These are phyloP conservation scores for Agaricales sp. DNA, from an alignment of 1,284 basidiomycete genomes.

Conservation along the genomic window DNA sequence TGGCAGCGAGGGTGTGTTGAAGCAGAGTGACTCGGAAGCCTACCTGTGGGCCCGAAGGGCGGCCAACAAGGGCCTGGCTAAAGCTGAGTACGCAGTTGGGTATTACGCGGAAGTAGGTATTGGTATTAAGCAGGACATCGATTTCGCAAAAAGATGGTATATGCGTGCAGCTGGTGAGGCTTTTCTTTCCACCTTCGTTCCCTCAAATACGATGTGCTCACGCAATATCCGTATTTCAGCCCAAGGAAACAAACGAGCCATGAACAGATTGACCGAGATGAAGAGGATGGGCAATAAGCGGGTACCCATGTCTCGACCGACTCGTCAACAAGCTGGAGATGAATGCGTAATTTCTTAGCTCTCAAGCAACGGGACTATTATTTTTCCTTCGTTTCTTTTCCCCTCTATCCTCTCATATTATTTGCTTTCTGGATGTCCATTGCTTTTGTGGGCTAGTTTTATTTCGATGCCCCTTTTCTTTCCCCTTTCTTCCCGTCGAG, in stretches of 20 bases:
- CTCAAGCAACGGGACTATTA: neutral
- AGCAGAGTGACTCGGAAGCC: conserved; percentile 96
- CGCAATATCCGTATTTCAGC: conserved; percentile 32
- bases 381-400: neutral
- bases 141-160: conserved; percentile 97
- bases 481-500: too few species aligned
- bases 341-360: conserved; percentile 64
- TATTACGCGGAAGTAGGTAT: conserved; percentile 98
- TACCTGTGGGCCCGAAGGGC: conserved; percentile 94
- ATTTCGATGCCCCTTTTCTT: too few species aligned
- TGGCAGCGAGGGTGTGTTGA: conserved; percentile 89
- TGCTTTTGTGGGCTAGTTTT: neutral
- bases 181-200: conserved; percentile 6
- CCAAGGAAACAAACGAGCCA: conserved; percentile 90
- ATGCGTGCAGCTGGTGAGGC: conserved; percentile 90
- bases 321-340: conserved; percentile 83
- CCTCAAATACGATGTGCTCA: neutral
- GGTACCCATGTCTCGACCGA: conserved; percentile 69
- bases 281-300: conserved; percentile 71
- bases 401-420: neutral
- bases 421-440: neutral
- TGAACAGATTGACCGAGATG: conserved; percentile 91
- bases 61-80: conserved; percentile 87
- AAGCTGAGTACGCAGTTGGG: conserved; percentile 94
- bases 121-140: conserved; percentile 91